These are phyloP conservation scores for Scenedesmus sp. DNA, from an alignment of 163 green algal genomes.

Conservation along the genomic window DNA sequence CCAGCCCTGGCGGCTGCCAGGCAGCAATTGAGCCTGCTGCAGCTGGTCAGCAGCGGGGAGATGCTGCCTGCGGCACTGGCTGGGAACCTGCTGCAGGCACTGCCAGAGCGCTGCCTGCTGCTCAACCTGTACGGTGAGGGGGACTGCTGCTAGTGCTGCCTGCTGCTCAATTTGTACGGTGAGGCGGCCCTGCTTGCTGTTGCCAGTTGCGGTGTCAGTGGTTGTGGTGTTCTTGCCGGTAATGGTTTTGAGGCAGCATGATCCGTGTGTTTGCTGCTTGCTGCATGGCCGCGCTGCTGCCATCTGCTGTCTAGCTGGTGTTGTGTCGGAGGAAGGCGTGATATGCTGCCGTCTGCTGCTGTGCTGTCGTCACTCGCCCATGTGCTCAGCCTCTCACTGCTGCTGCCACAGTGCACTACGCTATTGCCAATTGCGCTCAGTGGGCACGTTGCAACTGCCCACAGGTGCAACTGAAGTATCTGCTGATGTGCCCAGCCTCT, in stretches of 20 bases:
- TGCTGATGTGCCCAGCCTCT: no score
- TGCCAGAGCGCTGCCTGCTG: slow-evolving; percentile 57
- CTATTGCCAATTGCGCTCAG: no score
- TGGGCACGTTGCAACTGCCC: background rate
- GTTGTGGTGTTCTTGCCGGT: background rate
- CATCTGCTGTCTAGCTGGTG: no score
- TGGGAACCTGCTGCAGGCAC: slow-evolving; percentile 37
- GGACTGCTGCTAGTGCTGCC: background rate
- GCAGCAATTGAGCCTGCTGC: slow-evolving; percentile 53
- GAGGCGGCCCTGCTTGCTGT: background rate
- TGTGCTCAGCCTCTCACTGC: background rate
- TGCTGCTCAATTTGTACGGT: slow-evolving; percentile 79
- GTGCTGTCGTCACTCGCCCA: background rate
- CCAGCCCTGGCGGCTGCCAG: slow-evolving; percentile 24
- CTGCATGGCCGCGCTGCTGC: no score
- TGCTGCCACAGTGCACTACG: background rate
- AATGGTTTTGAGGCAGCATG: no score
- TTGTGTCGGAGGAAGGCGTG: background rate
- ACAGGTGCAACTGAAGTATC: background rate
- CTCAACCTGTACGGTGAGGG: slow-evolving; percentile 76
- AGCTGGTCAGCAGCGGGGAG: slow-evolving; percentile 72
- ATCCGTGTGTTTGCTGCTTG: background rate
- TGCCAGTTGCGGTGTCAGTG: background rate
- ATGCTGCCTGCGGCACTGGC: slow-evolving; percentile 59
- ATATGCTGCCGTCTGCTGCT: background rate